Conservation (phyloP, 345 rosid genomes). For the Pistacia vera region DNA sequence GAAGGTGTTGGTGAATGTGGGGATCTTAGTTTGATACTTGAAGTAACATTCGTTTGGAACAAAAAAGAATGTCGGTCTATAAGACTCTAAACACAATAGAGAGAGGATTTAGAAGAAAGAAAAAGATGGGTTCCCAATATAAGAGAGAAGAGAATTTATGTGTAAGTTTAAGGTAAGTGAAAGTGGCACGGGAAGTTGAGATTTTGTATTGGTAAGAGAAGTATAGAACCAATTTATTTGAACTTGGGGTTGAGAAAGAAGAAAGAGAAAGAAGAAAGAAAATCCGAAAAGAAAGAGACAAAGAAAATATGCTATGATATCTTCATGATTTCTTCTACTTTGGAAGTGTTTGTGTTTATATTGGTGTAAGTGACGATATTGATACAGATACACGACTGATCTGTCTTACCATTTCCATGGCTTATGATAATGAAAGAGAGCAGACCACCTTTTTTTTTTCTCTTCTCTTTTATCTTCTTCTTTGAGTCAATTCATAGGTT, state of each 20-base stretch:
- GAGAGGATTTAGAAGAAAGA: not conserved
- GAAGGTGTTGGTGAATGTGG: slow-evolving; percentile 24
- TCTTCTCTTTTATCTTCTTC: no score
- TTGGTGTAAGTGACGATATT: slow-evolving; percentile 2
- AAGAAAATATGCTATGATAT: slow-evolving; percentile 27
- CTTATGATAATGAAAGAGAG: slow-evolving; percentile 10
- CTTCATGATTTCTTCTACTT: slow-evolving; percentile 28
- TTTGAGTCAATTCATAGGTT: slow-evolving; percentile 11
- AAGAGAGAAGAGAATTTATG: not conserved
- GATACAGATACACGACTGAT: not conserved
- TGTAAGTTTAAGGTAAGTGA: no score
- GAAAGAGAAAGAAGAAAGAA: slow-evolving; percentile 11
- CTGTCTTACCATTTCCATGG: not conserved
- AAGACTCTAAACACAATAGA: slow-evolving; percentile 20
- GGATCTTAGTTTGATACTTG: slow-evolving; percentile 20
- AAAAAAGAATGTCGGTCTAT: slow-evolving; percentile 48
- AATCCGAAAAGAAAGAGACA: slow-evolving; percentile 32
- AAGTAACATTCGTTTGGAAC: slow-evolving; percentile 36
- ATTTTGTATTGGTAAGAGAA: slow-evolving; percentile 10
- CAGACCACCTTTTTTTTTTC: not conserved
- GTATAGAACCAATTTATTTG: not conserved
- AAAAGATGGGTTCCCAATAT: slow-evolving; percentile 21
- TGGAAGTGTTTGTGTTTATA: not conserved
- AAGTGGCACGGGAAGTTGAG: slow-evolving; percentile 23
- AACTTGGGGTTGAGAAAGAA: slow-evolving; percentile 14